Evolutionary conservation across 768 basidiomycete species (phyloP), one percentile per base, ranked within the genome.

Genomic region (Gyrodon lividus): DNA sequence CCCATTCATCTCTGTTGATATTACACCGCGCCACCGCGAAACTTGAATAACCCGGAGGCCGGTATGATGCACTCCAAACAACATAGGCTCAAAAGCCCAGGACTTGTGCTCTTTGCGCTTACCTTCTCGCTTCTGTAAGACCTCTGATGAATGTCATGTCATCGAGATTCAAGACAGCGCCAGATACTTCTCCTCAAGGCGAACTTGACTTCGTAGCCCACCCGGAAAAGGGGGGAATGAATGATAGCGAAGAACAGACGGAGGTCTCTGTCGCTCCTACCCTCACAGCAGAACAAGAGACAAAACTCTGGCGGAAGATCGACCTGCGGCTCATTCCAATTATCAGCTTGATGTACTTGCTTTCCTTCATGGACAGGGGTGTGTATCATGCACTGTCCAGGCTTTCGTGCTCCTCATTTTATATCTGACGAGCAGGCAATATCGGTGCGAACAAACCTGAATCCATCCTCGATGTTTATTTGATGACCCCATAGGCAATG

Each of bases 351-450:
- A 77, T 85, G 71, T 85, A 83, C 60, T 65, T 86, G 43, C 59
- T 84, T 34, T 81, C 79, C 4, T 85, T 84, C 64, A 65, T 86
- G 59, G 84, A 85, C 59, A 69, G 83, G 72, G 79, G 81, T 75
- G 47, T 30, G 71, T 59, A 9, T 12, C 24, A 4, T 14, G 13
- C 5, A 5, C 2, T 13, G 31, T 12, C 31, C 31, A 14, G 5
- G 1, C 12, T 17, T 43, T 9, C 31, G 13, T 1, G 5, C 31
- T 31, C 31, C 8, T 6, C 28, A 17, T 22, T 17, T 26, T 26
- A 43, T 30, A 8, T 19, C 6, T 43, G 42, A n/a, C 84, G 49
- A 55, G 79, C 76, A 87, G 34, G 85, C 87, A 64, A 83, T 50
- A 81, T 80, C 45, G 79, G 79, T 76, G 31, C 16, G 30, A 22